Evolutionary conservation across 116 monocot genomes (phyloP).

Genomic region (Trichopus zeylanicus): DNA sequence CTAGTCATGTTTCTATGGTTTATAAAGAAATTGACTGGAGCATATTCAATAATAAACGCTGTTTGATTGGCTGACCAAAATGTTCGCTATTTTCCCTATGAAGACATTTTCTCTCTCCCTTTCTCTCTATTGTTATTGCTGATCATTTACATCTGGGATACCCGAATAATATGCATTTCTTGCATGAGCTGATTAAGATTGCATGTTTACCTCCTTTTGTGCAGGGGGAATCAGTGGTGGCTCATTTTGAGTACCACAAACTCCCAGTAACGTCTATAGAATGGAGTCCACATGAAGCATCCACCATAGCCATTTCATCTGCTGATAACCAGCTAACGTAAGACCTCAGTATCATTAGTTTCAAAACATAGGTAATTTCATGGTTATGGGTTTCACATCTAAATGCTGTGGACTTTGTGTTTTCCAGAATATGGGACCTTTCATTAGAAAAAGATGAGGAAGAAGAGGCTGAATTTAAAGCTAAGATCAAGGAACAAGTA

Average conservation of each 20-base stretch:
- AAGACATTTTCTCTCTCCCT: too few species aligned
- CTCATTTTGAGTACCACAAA: constrained; percentile 95
- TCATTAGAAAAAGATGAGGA: constrained; percentile 91
- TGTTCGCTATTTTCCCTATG: too few species aligned
- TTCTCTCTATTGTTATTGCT: too few species aligned
- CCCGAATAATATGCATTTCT: too few species aligned
- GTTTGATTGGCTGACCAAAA: too few species aligned
- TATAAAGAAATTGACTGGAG: too few species aligned
- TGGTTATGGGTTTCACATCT: background rate
- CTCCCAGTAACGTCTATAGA: constrained; percentile 89
- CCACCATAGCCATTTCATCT: constrained; percentile 87
- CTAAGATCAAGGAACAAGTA: constrained; percentile 70
- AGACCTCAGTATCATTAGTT: constrained; percentile 3
- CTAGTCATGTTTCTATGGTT: too few species aligned
- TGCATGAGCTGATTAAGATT: too few species aligned
- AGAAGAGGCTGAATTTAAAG: constrained; percentile 93
- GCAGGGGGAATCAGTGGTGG: constrained; percentile 75
- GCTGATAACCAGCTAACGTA: constrained; percentile 92
- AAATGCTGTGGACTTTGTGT: background rate
- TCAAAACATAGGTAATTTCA: too few species aligned
- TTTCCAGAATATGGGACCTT: constrained; percentile 87
- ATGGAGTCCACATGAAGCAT: constrained; percentile 96
- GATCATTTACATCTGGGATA: too few species aligned
- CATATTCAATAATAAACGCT: too few species aligned
- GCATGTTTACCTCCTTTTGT: constrained; percentile 3